These are phyloP conservation scores for Monilinia fructicola DNA, from an alignment of 2,329 filamentous ascomycete genomes.

Conservation along the genomic window DNA sequence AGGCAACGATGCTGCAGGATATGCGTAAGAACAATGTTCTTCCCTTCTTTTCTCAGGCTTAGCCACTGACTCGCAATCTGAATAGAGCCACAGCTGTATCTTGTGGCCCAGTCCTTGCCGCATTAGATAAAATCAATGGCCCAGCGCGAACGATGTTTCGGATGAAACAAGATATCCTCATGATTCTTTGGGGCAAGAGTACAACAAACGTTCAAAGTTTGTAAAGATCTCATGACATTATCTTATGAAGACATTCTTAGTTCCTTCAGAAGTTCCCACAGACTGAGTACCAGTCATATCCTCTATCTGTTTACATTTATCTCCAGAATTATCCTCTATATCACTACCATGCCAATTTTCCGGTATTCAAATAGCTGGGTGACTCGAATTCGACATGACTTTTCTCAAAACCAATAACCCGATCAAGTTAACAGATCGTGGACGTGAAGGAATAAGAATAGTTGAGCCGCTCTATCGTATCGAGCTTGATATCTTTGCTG, in stretches of 20 bases:
- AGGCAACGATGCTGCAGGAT: conserved; percentile 1
- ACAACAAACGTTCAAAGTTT: conserved; percentile 25
- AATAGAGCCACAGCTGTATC: conserved; percentile 29
- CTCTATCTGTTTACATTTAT: background rate
- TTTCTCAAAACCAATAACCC: conserved; percentile 24
- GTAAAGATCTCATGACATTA: background rate
- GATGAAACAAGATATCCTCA: conserved; percentile 25
- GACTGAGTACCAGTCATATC: background rate
- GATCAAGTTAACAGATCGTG: conserved; percentile 7
- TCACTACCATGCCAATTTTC: background rate
- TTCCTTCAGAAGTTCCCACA: background rate
- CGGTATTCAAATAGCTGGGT: conserved; percentile 27
- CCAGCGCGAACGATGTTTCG: conserved; percentile 25
- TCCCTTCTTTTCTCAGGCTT: background rate
- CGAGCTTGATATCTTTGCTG: conserved; percentile 26
- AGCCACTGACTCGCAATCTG: background rate
- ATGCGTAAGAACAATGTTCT: background rate
- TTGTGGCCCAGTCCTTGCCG: conserved; percentile 28
- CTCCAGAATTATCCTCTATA: background rate
- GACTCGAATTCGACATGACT: conserved; percentile 28
- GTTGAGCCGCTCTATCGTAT: conserved; percentile 25
- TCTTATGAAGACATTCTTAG: background rate
- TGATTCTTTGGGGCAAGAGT: conserved; percentile 15
- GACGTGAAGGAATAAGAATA: background rate
- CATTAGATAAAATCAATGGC: conserved; percentile 27